Evolutionary conservation across 1,284 basidiomycete genomes (phyloP).

Genomic region (Pholiota adiposa): DNA sequence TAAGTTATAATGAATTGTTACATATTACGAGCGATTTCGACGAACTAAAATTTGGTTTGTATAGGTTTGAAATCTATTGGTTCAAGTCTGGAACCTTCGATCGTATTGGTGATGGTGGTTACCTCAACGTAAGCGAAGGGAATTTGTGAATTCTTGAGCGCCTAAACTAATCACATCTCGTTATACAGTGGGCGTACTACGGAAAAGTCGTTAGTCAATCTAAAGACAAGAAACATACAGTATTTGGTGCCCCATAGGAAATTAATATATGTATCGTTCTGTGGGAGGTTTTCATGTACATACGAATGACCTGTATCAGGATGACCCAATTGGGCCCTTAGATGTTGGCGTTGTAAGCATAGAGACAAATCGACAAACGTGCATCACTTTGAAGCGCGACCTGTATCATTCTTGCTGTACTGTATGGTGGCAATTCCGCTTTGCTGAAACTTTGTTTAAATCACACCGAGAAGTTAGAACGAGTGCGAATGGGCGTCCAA

Average conservation of each 20-base stretch:
- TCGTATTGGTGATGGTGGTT: conserved; percentile 29
- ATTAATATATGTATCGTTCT: too few species aligned
- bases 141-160: neutral
- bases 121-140: conserved; percentile 23
- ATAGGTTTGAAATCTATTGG: conserved; percentile 28
- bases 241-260: neutral
- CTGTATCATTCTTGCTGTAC: too few species aligned
- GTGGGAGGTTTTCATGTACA: too few species aligned
- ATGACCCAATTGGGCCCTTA: too few species aligned
- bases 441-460: too few species aligned
- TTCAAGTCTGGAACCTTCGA: conserved; percentile 27
- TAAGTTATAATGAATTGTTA: conserved; percentile 5
- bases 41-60: neutral
- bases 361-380: too few species aligned
- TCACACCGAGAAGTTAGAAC: too few species aligned
- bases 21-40: neutral
- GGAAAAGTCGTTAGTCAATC: conserved; percentile 15
- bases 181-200: conserved; percentile 20
- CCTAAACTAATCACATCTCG: neutral
- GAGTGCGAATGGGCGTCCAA: too few species aligned
- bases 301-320: too few species aligned
- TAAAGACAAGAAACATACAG: conserved; percentile 7
- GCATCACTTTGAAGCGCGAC: too few species aligned
- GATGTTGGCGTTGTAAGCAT: too few species aligned
- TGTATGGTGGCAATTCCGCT: too few species aligned